Conservation (phyloP, 148 eudicot species). For the Fallopia convolvulus region DNA sequence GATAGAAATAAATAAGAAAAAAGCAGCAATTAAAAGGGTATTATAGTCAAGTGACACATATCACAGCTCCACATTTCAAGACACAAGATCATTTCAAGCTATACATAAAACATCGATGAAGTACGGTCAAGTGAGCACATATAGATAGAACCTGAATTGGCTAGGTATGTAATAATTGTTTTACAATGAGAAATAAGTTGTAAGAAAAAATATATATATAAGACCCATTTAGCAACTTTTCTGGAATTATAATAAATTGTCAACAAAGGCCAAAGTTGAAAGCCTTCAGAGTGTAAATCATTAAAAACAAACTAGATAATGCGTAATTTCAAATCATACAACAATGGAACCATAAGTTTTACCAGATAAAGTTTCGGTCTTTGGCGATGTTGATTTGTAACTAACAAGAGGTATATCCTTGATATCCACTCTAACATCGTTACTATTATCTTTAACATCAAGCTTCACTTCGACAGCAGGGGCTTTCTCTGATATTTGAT, state of each 20-base stretch:
- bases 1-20: neutral
- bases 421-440: constrained; percentile 33
- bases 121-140: neutral
- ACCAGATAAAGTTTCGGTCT: constrained; percentile 41
- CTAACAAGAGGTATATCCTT: constrained; percentile 43
- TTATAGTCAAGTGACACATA: neutral
- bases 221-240: neutral
- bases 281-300: neutral
- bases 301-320: neutral
- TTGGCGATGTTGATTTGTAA: constrained; percentile 25
- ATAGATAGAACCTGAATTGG: neutral
- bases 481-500: constrained; percentile 15
- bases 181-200: neutral
- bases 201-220: neutral
- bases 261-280: neutral
- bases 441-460: constrained; percentile 27
- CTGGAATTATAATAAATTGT: neutral
- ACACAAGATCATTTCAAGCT: neutral
- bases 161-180: neutral
- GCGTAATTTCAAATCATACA: neutral
- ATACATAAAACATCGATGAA: neutral
- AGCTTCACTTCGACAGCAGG: constrained; percentile 31
- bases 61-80: neutral
- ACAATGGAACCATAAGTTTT: constrained; percentile 12
- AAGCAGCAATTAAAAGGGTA: neutral